Conservation (phyloP, 208 protist genomes). For the Leishmania major region DNA sequence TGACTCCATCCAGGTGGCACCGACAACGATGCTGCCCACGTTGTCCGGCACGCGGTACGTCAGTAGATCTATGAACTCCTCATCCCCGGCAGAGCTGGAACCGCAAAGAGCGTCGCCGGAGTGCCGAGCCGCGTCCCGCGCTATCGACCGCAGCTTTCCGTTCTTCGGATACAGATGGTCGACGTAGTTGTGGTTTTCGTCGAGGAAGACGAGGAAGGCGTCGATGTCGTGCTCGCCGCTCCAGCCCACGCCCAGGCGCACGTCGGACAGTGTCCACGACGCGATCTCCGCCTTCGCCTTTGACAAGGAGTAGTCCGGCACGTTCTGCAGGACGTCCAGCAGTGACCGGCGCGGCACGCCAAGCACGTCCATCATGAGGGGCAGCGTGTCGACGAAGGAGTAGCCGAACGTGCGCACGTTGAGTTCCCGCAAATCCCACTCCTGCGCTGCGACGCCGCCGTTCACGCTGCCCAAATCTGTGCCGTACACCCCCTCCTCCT, state of each 20-base stretch:
- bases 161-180: conserved; percentile 75
- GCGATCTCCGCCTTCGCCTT: conserved; percentile 39
- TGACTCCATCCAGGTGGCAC: conserved; percentile 59
- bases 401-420: conserved; percentile 81
- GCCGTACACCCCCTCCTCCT: not conserved
- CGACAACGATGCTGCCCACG: conserved; percentile 63
- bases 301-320: conserved; percentile 68
- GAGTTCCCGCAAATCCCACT: conserved; percentile 80
- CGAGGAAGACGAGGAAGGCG: conserved; percentile 78
- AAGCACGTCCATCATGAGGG: conserved; percentile 70
- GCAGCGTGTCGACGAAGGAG: conserved; percentile 84
- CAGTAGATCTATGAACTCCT: conserved; percentile 78
- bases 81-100: conserved; percentile 48
- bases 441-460: not conserved
- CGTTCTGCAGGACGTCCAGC: conserved; percentile 47
- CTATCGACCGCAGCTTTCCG: conserved; percentile 44
- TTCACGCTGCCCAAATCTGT: not conserved
- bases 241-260: conserved; percentile 87
- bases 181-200: conserved; percentile 71
- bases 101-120: conserved; percentile 71
- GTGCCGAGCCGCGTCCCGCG: conserved; percentile 53
- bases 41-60: conserved; percentile 58
- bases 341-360: conserved; percentile 47
- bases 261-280: conserved; percentile 53
- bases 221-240: conserved; percentile 78